A percentile compares a stretch with the other conserved stretches of the same genome.
Conservation (phyloP, 371 early-diverging fungal species). For the Gilbertella persicaria region DNA sequence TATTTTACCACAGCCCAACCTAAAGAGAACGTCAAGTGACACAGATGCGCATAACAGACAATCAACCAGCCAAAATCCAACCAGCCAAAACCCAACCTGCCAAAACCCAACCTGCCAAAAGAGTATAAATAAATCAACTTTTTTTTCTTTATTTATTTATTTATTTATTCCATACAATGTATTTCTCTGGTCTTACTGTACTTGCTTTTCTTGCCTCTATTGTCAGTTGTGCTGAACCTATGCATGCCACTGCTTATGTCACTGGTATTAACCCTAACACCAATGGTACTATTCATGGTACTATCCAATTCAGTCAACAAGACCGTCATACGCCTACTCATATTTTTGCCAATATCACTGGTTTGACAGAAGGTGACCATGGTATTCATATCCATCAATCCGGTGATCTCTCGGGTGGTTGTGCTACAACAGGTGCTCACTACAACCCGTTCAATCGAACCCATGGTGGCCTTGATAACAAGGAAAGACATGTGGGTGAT, state of each 20-base stretch:
- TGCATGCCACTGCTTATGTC: constrained; percentile 73
- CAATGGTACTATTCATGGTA: constrained; percentile 75
- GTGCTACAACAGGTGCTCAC: constrained; percentile 76
- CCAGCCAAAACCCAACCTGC: too few species aligned
- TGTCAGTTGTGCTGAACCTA: not conserved
- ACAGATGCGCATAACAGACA: too few species aligned
- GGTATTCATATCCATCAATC: constrained; percentile 87
- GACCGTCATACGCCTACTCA: constrained; percentile 49
- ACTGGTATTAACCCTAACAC: constrained; percentile 42
- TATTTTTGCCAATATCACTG: constrained; percentile 62
- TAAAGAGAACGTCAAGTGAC: too few species aligned
- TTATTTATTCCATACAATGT: too few species aligned
- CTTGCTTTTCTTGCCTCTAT: not conserved
- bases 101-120: too few species aligned
- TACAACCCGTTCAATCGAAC: constrained; percentile 76
- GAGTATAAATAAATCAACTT: too few species aligned
- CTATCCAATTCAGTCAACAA: constrained; percentile 71
- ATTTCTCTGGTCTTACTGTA: constrained; percentile 9
- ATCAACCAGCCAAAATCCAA: too few species aligned
- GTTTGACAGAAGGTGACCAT: constrained; percentile 76
- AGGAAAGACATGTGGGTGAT: constrained; percentile 83
- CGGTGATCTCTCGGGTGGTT: constrained; percentile 80
- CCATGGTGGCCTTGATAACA: constrained; percentile 76
- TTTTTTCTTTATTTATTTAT: too few species aligned
- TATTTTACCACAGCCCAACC: too few species aligned